Evolutionary conservation across 2,329 filamentous ascomycete genomes (phyloP), one percentile per base, ranked within the genome.

Genomic region (Nemania sp.): DNA sequence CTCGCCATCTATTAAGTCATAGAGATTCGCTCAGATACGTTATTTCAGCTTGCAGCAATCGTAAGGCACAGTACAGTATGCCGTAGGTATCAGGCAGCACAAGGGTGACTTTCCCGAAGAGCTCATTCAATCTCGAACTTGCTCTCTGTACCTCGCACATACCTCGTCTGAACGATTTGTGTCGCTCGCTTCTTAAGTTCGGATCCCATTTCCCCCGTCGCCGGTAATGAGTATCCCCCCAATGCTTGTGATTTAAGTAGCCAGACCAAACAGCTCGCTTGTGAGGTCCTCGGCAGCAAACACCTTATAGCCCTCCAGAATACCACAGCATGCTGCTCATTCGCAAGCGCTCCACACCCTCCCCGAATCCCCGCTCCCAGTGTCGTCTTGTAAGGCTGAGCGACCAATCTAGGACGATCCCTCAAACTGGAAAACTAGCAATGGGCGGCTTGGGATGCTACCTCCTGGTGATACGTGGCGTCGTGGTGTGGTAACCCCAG

Each of bases 391-490:
- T 57, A 59, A 59, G 62, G 59, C 59, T 53, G 45, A 62, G 39
- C 45, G 45, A 32, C 59, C 62, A 64, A 64, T 64, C 42, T 48
- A 52, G 39, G 20, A 46, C 21, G 43, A 37, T 40, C 32, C 45
- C 43, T 40, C 45, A 18, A 18, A 6, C 32, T 17, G 7, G n/a
- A 48, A 47, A 64, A 29, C 25, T 39, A 39, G 10, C 5, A 3
- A n/a, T 50, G 51, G 46, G 52, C 54, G 48, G 62, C n/a, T 59
- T 37, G 25, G 25, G 18, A 62, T 64, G 56, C 49, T 50, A 64
- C 62, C 55, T 53, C 57, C 46, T 45, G 25, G 43, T 48, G 32
- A 59, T 64, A 64, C 62, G 62, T 64, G 62, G 62, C 56, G 59
- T 46, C 45, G 35, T 42, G 39, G 56, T 59, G 32, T 57, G 59